phyloP scores from a whole-genome alignment of 2,329 filamentous ascomycete genomes.

The Waltergamsia citrina region DNA sequence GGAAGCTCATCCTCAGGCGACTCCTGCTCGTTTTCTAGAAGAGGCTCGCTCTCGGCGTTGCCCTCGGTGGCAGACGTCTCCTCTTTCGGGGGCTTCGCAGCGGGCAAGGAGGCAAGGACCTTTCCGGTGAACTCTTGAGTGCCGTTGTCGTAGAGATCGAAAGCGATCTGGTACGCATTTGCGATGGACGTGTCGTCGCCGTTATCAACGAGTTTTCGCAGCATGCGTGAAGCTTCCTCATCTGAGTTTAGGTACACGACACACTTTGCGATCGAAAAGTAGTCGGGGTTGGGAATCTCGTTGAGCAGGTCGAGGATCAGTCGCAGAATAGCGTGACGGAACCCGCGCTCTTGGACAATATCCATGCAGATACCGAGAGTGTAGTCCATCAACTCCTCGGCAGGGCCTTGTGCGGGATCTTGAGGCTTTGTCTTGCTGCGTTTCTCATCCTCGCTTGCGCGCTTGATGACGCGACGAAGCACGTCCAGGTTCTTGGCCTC shows the following conservation, averaged over 20 bases:
- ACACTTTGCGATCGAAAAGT: constrained; percentile 96
- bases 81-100: constrained; percentile 24
- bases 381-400: constrained; percentile 95
- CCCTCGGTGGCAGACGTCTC: constrained; percentile 31
- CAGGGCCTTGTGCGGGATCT: constrained; percentile 44
- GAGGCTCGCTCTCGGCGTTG: constrained; percentile 34
- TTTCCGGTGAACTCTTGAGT: constrained; percentile 94
- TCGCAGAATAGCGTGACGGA: constrained; percentile 76
- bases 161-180: constrained; percentile 93
- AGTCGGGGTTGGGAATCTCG: constrained; percentile 86
- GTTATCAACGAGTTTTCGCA: constrained; percentile 71
- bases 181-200: constrained; percentile 71
- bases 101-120: constrained; percentile 72
- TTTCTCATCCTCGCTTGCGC: constrained; percentile 81
- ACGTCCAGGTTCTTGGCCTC: constrained; percentile 90
- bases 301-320: constrained; percentile 93
- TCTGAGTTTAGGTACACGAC: constrained; percentile 93
- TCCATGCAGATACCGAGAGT: constrained; percentile 95
- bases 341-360: constrained; percentile 83
- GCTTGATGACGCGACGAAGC: constrained; percentile 75
- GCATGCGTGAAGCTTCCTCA: constrained; percentile 78
- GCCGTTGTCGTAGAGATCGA: constrained; percentile 96
- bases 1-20: constrained; percentile 45
- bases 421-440: constrained; percentile 47
- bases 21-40: constrained; percentile 39